These are phyloP conservation scores for Penicillium vulpinum DNA, from an alignment of 2,329 filamentous ascomycete species.

Conservation along the genomic window DNA sequence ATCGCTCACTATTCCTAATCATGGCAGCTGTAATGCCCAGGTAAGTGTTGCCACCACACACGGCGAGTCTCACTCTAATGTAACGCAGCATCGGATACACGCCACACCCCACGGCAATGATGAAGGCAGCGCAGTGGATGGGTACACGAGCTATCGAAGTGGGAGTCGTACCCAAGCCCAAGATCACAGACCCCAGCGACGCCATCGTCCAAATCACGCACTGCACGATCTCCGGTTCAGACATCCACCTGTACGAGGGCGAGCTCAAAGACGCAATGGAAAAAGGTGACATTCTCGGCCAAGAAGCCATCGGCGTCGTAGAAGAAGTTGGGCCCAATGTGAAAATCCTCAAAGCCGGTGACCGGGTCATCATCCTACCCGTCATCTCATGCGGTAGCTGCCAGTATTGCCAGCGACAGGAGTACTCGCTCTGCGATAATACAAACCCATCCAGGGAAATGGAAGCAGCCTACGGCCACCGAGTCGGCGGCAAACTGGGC, in stretches of 20 bases:
- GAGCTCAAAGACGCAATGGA: slow-evolving; percentile 31
- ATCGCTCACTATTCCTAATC: slow-evolving; percentile 9
- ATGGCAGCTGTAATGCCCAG: slow-evolving; percentile 11
- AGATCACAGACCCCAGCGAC: slow-evolving; percentile 33
- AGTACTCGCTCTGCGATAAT: slow-evolving; percentile 35
- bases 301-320: slow-evolving; percentile 34
- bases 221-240: slow-evolving; percentile 35
- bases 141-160: slow-evolving; percentile 32
- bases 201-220: slow-evolving; percentile 38
- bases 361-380: slow-evolving; percentile 34
- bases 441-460: slow-evolving; percentile 33
- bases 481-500: slow-evolving; percentile 35
- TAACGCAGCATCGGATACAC: slow-evolving; percentile 23
- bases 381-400: slow-evolving; percentile 35
- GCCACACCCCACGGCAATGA: slow-evolving; percentile 30
- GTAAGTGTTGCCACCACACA: not conserved
- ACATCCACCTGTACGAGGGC: slow-evolving; percentile 36
- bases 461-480: slow-evolving; percentile 31
- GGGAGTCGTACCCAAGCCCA: slow-evolving; percentile 35
- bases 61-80: not conserved
- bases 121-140: slow-evolving; percentile 35
- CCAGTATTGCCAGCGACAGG: slow-evolving; percentile 30
- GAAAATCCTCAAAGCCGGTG: slow-evolving; percentile 22
- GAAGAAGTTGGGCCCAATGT: slow-evolving; percentile 29
- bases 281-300: slow-evolving; percentile 31